A percentile compares a stretch with the other conserved stretches of the same genome.
These are phyloP conservation scores for Coriaria nepalensis DNA, from an alignment of 306 rosid genomes.

Conservation along the genomic window DNA sequence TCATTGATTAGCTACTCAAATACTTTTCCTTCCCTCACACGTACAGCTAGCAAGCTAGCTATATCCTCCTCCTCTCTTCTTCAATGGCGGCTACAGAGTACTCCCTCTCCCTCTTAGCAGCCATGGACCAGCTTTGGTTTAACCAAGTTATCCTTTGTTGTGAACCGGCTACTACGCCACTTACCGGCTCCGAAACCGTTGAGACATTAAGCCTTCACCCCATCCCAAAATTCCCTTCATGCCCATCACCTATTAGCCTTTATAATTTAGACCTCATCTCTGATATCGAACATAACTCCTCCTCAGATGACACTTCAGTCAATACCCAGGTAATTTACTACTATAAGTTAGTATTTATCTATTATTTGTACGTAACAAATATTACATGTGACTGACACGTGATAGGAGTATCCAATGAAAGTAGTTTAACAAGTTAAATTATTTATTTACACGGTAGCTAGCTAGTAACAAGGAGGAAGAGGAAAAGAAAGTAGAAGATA, in stretches of 20 bases:
- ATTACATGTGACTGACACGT: no score
- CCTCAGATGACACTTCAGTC: neutral
- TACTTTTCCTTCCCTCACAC: conserved; percentile 1
- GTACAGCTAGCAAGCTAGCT: no score
- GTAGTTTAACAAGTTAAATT: no score
- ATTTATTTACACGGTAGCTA: no score
- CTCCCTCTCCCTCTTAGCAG: conserved; percentile 24
- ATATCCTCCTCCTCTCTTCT: conserved; percentile 2
- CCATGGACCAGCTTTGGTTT: conserved; percentile 79
- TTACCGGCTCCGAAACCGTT: conserved; percentile 11
- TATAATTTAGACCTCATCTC: conserved; percentile 5
- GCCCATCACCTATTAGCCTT: conserved; percentile 27
- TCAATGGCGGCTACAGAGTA: conserved; percentile 49
- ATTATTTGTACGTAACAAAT: no score
- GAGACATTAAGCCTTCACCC: conserved; percentile 9
- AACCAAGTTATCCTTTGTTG: conserved; percentile 51
- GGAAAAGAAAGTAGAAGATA: conserved; percentile 5
- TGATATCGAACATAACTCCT: neutral
- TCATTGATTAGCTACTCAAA: no score
- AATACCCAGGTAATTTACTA: conserved; percentile 3
- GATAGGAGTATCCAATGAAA: no score
- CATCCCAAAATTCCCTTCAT: conserved; percentile 21
- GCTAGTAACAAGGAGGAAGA: conserved; percentile 8
- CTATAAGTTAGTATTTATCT: no score
- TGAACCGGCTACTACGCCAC: conserved; percentile 25